These are phyloP conservation scores for Ustilago trichophora DNA, from an alignment of 1,284 basidiomycete genomes.

Conservation along the genomic window DNA sequence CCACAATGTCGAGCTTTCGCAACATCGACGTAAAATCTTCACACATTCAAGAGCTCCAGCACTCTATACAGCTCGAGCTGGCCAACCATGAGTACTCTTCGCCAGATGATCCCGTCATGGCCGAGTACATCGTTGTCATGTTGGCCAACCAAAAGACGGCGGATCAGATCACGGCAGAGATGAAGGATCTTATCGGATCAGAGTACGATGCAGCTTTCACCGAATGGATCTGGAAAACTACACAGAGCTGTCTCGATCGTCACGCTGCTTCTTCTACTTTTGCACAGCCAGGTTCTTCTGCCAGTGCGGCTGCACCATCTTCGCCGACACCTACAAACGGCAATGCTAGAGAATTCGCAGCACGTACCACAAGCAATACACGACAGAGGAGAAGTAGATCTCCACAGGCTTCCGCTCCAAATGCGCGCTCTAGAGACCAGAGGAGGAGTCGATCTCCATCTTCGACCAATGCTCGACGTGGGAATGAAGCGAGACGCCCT, in stretches of 20 bases:
- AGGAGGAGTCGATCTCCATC: not conserved
- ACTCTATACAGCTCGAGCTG: conserved; percentile 50
- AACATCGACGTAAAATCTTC: conserved; percentile 45
- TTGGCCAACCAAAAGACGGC: conserved; percentile 62
- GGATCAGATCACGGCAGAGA: conserved; percentile 58
- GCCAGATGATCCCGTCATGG: conserved; percentile 58
- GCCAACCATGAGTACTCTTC: conserved; percentile 47
- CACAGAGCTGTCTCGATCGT: conserved; percentile 17
- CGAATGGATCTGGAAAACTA: conserved; percentile 53
- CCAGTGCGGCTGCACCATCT: not conserved
- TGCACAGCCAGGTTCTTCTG: not conserved
- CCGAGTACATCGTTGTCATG: conserved; percentile 67
- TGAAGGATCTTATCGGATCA: conserved; percentile 59
- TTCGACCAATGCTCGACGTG: not conserved
- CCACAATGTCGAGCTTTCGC: conserved; percentile 31
- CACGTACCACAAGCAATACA: not conserved
- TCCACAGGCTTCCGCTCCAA: not conserved
- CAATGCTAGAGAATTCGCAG: not conserved
- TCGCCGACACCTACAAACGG: not conserved
- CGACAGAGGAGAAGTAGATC: conserved; percentile 1
- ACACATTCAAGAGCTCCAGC: conserved; percentile 41
- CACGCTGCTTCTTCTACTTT: not conserved
- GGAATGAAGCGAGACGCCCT: not conserved
- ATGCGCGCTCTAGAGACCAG: not conserved
- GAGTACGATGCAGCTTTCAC: conserved; percentile 57